Base-by-base conservation (phyloP, 2,329 filamentous ascomycete species). In the Colletotrichum gloeosporioides region DNA sequence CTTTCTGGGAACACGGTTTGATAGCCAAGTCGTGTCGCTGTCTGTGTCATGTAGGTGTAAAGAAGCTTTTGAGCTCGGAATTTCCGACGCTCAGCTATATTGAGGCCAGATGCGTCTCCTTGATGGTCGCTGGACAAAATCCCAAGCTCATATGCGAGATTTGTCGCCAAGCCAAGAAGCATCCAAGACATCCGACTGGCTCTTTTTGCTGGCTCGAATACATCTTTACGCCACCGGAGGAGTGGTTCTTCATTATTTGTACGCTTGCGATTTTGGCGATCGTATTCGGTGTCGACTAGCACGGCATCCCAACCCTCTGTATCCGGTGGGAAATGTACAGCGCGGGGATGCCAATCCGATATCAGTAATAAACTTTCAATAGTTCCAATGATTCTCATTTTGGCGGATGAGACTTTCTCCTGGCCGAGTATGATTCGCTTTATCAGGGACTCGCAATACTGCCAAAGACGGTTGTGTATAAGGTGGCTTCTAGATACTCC, bases 181-280 rank as follows among this genome's bases (percentile, higher is more conserved):
- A 81, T 81, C 80, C 79, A 81, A 2, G 80, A 81, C 80, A 81
- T 81, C 32, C 79, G 75, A 8, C 80, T 79, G 0, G 80, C 78
- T 44, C 80, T 61, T 49, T 80, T 80, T 0, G 80, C 79, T 2
- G 80, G 80, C 12, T 80, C 77, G 44, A 81, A 81, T 4, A 81
- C 80, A 27, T 81, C 80, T 9, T 80, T 77, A 2, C 77, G 65
- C 80, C 80, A 81, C 0, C 80, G 75, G 36, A 81, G 78, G 0
- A 81, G 78, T 1, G 78, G 78, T 0, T 75, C 77, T 39, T 81
- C 79, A 4, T 79, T 68, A 7, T 81, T 76, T 8, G 67, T 75
- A 12, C 66, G 59, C 64, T 76, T 77, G 1, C 80, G 71, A 13
- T 81, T 78, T 1, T 75, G 34, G 3, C 72, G 79, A 15, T 80